Percentiles rank a stretch among this genome's conserved stretches.
Evolutionary conservation across 495 filamentous ascomycete species (phyloP).

Genomic region (Pyrenula aspistea): DNA sequence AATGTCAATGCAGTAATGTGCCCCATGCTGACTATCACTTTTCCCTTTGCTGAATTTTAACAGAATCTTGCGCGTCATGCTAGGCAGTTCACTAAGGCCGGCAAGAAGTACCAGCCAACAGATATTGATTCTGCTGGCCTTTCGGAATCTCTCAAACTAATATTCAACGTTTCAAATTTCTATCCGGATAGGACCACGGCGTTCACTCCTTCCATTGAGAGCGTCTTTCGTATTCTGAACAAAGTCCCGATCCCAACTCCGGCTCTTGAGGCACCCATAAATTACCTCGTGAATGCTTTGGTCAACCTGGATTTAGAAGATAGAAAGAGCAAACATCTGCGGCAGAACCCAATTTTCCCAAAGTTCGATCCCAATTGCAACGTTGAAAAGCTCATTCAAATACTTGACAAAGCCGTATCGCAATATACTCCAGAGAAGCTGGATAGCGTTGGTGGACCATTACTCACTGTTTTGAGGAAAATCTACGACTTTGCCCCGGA

Average conservation of each 20-base stretch:
- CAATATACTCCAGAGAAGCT: conserved; percentile 51
- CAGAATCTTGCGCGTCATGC: conserved; percentile 62
- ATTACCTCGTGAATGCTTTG: conserved; percentile 64
- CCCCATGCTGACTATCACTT: not conserved
- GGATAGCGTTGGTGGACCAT: conserved; percentile 54
- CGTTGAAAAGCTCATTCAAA: conserved; percentile 55
- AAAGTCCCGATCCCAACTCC: conserved; percentile 39
- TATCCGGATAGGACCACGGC: conserved; percentile 42
- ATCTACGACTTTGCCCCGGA: conserved; percentile 64
- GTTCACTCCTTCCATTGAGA: conserved; percentile 57
- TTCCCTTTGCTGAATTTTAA: conserved; percentile 7
- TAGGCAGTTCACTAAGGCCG: conserved; percentile 38
- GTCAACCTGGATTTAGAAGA: conserved; percentile 61
- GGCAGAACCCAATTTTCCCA: conserved; percentile 51
- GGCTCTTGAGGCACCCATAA: conserved; percentile 47
- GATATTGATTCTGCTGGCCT: conserved; percentile 72
- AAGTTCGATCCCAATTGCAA: conserved; percentile 45
- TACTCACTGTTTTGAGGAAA: conserved; percentile 58
- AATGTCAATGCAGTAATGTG: conserved; percentile 46
- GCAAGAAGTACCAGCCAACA: conserved; percentile 23
- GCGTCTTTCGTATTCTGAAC: conserved; percentile 60
- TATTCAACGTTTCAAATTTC: conserved; percentile 77
- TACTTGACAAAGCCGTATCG: conserved; percentile 56
- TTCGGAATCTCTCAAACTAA: conserved; percentile 70
- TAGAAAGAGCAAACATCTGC: conserved; percentile 27